Evolutionary conservation across 345 rosid species (phyloP).

Genomic region (Sonneratia caseolaris): DNA sequence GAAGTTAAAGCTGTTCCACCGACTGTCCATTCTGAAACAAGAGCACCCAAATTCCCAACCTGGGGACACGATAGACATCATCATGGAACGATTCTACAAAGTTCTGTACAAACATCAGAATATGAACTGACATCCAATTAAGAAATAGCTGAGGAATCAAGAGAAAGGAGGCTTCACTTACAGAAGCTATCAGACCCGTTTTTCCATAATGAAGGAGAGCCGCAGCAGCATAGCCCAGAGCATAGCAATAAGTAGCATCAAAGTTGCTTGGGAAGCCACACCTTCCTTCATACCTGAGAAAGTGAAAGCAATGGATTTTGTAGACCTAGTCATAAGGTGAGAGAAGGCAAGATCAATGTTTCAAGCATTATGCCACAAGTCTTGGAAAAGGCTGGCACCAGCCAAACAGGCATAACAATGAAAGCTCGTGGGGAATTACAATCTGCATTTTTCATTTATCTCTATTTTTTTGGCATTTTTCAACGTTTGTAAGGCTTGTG

Average conservation of each 20-base stretch:
- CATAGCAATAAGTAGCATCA: conserved; percentile 83
- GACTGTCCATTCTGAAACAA: conserved; percentile 87
- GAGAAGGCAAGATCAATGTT: background rate
- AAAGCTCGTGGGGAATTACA: too few species aligned
- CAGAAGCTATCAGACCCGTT: conserved; percentile 89
- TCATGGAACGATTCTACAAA: background rate
- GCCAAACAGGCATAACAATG: background rate
- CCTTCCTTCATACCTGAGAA: conserved; percentile 84
- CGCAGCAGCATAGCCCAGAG: conserved; percentile 85
- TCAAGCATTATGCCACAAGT: background rate
- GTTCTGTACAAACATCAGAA: background rate
- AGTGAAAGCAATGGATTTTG: background rate
- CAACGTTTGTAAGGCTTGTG: background rate
- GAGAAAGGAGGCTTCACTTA: conserved; percentile 18
- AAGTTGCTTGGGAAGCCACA: conserved; percentile 93
- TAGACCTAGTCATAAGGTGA: background rate
- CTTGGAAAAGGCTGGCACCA: background rate
- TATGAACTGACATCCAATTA: background rate
- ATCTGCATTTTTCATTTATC: too few species aligned
- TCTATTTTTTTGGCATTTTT: background rate
- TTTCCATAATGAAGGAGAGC: conserved; percentile 78
- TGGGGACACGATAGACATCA: conserved; percentile 17
- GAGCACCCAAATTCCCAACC: conserved; percentile 87
- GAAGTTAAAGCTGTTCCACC: conserved; percentile 88
- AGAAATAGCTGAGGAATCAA: conserved; percentile 1